phyloP scores from a whole-genome alignment of 345 rosid species.

The Linum tenue region DNA sequence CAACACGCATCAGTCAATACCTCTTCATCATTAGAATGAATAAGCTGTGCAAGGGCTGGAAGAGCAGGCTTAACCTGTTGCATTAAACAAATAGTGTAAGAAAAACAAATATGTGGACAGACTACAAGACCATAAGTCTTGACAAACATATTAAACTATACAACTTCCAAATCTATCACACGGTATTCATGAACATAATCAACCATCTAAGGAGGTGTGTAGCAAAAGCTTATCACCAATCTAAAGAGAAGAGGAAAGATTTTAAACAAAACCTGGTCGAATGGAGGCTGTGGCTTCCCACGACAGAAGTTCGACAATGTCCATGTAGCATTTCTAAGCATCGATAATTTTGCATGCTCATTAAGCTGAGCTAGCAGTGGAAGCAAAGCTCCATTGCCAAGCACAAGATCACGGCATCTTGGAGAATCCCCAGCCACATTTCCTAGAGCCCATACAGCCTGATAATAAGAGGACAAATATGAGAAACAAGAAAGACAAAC shows the following conservation, averaged over 20 bases:
- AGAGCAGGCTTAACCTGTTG: slow-evolving; percentile 62
- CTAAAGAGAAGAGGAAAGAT: not conserved
- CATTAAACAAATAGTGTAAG: slow-evolving; percentile 2
- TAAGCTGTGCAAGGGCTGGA: slow-evolving; percentile 59
- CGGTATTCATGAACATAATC: too few relatives aligned
- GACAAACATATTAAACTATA: too few relatives aligned
- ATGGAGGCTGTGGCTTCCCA: slow-evolving; percentile 70
- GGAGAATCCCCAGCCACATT: slow-evolving; percentile 92
- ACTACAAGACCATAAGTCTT: not conserved
- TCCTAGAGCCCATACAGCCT: slow-evolving; percentile 93
- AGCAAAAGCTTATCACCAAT: not conserved
- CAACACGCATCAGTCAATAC: slow-evolving; percentile 91
- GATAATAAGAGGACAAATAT: not conserved
- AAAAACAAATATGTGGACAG: slow-evolving; percentile 9
- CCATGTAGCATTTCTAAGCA: slow-evolving; percentile 91
- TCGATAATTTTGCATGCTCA: slow-evolving; percentile 64
- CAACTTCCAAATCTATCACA: not conserved
- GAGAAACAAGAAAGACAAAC: too few relatives aligned
- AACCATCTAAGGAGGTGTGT: too few relatives aligned
- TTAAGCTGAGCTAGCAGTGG: slow-evolving; percentile 58
- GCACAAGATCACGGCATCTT: slow-evolving; percentile 65
- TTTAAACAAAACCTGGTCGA: slow-evolving; percentile 48
- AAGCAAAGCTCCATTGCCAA: slow-evolving; percentile 47
- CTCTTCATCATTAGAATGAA: slow-evolving; percentile 70
- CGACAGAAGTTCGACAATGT: slow-evolving; percentile 77